Conservation (phyloP, 75 land plant species). For the Sequoiadendron giganteum region DNA sequence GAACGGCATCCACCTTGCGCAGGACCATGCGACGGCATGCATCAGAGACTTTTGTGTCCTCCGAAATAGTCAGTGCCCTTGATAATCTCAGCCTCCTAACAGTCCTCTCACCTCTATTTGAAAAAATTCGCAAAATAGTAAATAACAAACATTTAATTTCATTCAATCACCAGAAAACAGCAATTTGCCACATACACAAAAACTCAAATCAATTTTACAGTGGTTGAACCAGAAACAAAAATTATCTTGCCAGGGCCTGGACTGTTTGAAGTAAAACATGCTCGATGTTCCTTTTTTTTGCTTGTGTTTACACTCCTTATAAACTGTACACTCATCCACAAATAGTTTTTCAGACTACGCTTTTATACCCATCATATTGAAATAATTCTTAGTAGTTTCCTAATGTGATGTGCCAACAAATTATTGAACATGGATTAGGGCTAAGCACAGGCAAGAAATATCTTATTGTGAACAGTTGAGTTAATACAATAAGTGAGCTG, state of each 20-base stretch:
- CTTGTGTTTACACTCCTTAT: no score
- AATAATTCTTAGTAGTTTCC: no score
- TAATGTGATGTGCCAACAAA: no score
- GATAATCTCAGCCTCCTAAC: slow-evolving; percentile 90
- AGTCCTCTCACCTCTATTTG: slow-evolving; percentile 70
- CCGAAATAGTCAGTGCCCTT: slow-evolving; percentile 91
- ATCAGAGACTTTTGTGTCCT: slow-evolving; percentile 84
- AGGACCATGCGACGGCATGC: slow-evolving; percentile 93
- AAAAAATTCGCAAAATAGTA: not conserved
- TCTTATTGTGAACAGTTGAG: no score
- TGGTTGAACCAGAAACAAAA: not conserved
- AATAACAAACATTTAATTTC: not conserved
- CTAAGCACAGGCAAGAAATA: no score
- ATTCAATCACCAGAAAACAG: not conserved
- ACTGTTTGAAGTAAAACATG: not conserved
- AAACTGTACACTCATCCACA: no score
- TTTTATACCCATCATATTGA: no score
- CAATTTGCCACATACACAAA: not conserved
- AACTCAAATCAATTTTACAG: not conserved
- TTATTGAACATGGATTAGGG: no score
- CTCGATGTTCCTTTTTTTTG: no score
- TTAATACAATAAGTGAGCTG: no score
- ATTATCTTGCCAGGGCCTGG: not conserved
- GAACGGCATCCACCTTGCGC: slow-evolving; percentile 90
- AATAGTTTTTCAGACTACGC: no score